These are phyloP conservation scores for Agaricales sp. DNA, from an alignment of 1,284 basidiomycete species.

Conservation along the genomic window DNA sequence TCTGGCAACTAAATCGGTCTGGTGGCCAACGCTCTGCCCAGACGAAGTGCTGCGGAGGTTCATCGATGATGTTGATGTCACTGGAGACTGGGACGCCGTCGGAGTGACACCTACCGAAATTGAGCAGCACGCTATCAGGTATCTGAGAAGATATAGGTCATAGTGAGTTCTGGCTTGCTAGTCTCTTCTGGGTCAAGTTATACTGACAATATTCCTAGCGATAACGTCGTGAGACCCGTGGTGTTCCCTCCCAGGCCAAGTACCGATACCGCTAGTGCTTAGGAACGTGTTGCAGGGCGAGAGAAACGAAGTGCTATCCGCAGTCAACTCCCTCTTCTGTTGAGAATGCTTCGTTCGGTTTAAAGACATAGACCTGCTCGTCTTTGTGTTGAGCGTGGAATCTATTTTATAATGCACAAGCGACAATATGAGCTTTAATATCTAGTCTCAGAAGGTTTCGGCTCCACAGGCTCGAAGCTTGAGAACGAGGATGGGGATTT, in stretches of 20 bases:
- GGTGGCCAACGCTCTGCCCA: slow-evolving; percentile 91
- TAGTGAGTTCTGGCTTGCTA: slow-evolving; percentile 42
- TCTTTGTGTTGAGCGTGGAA: too few relatives aligned
- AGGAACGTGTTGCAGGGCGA: slow-evolving; percentile 10
- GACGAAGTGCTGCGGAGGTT: slow-evolving; percentile 89
- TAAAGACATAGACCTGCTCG: too few relatives aligned
- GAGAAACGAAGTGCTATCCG: too few relatives aligned
- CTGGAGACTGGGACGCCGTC: slow-evolving; percentile 56
- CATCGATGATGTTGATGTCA: slow-evolving; percentile 69
- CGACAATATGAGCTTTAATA: too few relatives aligned
- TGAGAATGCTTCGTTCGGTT: too few relatives aligned
- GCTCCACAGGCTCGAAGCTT: too few relatives aligned
- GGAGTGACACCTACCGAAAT: slow-evolving; percentile 73
- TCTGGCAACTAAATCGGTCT: slow-evolving; percentile 55
- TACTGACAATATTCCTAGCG: slow-evolving; percentile 22
- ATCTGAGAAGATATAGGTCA: slow-evolving; percentile 83
- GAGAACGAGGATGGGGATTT: too few relatives aligned
- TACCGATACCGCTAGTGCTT: slow-evolving; percentile 12
- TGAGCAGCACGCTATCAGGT: slow-evolving; percentile 86
- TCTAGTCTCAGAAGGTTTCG: too few relatives aligned
- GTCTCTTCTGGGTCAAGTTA: too few relatives aligned
- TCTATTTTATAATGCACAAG: too few relatives aligned
- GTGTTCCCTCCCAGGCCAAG: slow-evolving; percentile 30
- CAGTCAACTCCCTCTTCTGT: too few relatives aligned
- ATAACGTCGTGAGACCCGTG: slow-evolving; percentile 42